Conservation (phyloP, 169 alveolate genomes). For the Babesia ovis region DNA sequence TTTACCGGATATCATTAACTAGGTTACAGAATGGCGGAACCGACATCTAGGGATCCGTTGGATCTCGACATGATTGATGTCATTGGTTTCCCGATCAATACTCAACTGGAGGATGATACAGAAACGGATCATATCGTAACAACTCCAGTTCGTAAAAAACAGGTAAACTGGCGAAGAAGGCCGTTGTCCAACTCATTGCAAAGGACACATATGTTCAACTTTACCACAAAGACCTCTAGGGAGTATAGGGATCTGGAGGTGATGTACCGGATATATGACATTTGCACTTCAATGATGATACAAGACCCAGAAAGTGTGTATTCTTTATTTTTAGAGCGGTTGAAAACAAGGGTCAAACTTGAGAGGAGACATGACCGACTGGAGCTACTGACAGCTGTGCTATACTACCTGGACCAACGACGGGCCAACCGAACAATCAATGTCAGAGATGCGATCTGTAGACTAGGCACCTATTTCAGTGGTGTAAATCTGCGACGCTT, state of each 20-base stretch:
- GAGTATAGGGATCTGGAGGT: slow-evolving; percentile 38
- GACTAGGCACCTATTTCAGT: background rate
- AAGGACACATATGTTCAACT: slow-evolving; percentile 16
- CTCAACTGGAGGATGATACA: background rate
- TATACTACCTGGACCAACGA: slow-evolving; percentile 47
- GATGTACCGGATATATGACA: slow-evolving; percentile 20
- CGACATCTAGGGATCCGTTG: too few species aligned
- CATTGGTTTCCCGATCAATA: slow-evolving; percentile 13
- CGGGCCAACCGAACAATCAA: slow-evolving; percentile 1
- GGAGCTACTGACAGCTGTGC: slow-evolving; percentile 45
- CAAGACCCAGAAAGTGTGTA: slow-evolving; percentile 47
- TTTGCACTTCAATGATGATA: slow-evolving; percentile 31
- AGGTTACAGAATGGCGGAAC: too few species aligned
- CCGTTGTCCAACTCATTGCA: background rate
- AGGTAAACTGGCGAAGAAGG: background rate
- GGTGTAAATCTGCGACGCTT: slow-evolving; percentile 9
- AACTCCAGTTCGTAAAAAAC: background rate
- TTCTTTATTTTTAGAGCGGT: slow-evolving; percentile 29
- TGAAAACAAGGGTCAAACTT: slow-evolving; percentile 25
- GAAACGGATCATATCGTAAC: background rate
- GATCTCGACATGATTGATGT: background rate
- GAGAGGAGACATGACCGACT: slow-evolving; percentile 26
- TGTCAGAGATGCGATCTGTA: slow-evolving; percentile 34
- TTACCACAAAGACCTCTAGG: slow-evolving; percentile 3
- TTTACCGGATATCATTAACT: too few species aligned